Base-by-base conservation (phyloP, 73 alveolate genomes). In the Paramecium sonneborni region DNA sequence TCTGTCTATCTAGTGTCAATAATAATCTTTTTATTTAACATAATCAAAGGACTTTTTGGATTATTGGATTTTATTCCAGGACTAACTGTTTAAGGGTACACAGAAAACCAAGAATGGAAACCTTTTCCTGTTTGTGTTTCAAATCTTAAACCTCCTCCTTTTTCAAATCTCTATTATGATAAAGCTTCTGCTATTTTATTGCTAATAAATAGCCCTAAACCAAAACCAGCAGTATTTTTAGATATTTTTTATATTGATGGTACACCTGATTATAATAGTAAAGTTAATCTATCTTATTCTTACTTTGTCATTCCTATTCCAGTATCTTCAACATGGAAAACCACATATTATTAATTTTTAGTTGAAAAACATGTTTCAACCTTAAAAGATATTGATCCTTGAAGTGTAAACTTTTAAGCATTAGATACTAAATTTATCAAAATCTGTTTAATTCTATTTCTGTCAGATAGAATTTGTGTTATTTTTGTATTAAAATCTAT, bases 211-310 rank as follows among this genome's bases (percentile, higher is more conserved):
- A 79, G 55, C 6, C 90, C 90, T 7, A 79, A 79, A 20, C 90
- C 90, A 44, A 79, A 79, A 2, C 90, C 90, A 5, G 90, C 90
- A 10, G 76, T 30, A 41, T 79, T 79, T 44, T 79, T 39, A 20
- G 76, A 43, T 57, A 79, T 44, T 43, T 34, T 46, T 32, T 23
- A 24, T 3, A 26, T 39, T 21, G 69, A 79, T 2, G 90, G 69
- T 5, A 79, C 90, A 41, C 90, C 90, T 24, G 20, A 79, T 18
- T 23, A 14, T 15, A 79, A 43, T 41, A 79, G 24, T 15, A 24
- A 30, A 0, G 30, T 43, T 46, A 79, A 46, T 79, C 90, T 20
- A 38, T 79, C 70, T 21, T 79, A 79, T 79, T 79, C 90, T 5
- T 14, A 11, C 41, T 43, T 11, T 12, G 69, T 44, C 90, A 79